A percentile compares a stretch with the other conserved stretches of the same genome.
Evolutionary conservation across 176 grass and related monocot genomes (phyloP).

Genomic region (Ensete glaucum): DNA sequence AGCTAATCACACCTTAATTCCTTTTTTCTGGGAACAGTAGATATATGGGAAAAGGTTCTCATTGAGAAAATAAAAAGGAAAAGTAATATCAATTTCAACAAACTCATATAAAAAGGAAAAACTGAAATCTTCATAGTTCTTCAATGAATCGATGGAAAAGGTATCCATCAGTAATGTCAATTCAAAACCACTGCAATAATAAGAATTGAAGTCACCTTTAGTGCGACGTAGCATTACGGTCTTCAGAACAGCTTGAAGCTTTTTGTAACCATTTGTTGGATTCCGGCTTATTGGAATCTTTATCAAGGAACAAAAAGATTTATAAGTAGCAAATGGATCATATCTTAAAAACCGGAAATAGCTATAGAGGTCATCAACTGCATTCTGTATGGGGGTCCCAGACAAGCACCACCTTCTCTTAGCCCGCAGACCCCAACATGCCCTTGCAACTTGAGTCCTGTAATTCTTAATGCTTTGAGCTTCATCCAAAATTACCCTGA

Average conservation of each 20-base stretch:
- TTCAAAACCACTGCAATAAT: constrained; percentile 1
- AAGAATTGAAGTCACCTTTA: constrained; percentile 52
- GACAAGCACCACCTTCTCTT: constrained; percentile 99
- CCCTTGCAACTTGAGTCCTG: constrained; percentile 86
- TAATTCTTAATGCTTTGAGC: constrained; percentile 99
- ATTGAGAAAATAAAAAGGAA: background rate
- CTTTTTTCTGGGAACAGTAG: too few species aligned
- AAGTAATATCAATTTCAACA: background rate
- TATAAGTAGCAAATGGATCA: constrained; percentile 63
- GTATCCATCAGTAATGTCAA: constrained; percentile 2
- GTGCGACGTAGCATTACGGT: constrained; percentile 96
- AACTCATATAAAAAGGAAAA: background rate
- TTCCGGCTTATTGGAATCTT: constrained; percentile 79
- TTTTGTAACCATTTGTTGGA: constrained; percentile 73
- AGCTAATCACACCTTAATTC: too few species aligned
- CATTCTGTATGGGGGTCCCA: constrained; percentile 97
- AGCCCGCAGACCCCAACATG: constrained; percentile 90
- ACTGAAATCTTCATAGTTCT: background rate
- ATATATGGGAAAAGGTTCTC: background rate
- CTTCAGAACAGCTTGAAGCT: constrained; percentile 90
- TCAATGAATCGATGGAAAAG: background rate
- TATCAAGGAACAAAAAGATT: constrained; percentile 75
- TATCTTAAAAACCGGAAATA: constrained; percentile 98
- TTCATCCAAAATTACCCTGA: constrained; percentile 96
- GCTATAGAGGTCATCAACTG: constrained; percentile 92